phyloP scores from a whole-genome alignment of 129 eudicot species.

The Flaveria sonorensis region DNA sequence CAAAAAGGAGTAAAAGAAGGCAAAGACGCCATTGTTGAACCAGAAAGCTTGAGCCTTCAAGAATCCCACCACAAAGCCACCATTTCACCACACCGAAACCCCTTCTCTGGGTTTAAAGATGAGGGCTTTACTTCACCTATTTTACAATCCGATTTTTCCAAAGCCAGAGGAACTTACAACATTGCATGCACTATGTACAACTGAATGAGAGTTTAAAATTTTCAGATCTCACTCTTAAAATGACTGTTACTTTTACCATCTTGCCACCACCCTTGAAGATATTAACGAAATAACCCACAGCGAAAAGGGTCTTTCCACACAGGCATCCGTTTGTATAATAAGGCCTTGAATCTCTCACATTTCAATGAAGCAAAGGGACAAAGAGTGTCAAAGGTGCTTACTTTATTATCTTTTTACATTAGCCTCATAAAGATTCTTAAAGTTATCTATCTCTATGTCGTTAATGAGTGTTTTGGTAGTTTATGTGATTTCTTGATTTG shows the following conservation, averaged over 20 bases:
- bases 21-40: constrained; percentile 61
- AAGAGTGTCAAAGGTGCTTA: constrained; percentile 21
- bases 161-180: constrained; percentile 21
- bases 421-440: background rate
- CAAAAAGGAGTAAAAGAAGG: constrained; percentile 63
- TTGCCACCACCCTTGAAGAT: constrained; percentile 13
- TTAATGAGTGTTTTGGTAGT: background rate
- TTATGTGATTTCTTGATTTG: constrained; percentile 27
- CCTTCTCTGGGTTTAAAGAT: constrained; percentile 44
- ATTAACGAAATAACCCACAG: constrained; percentile 27
- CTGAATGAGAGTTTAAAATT: background rate
- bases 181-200: constrained; percentile 11
- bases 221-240: constrained; percentile 25
- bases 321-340: background rate
- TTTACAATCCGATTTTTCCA: constrained; percentile 12
- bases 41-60: constrained; percentile 39
- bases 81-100: constrained; percentile 25
- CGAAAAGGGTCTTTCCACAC: constrained; percentile 18
- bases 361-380: background rate
- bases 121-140: constrained; percentile 41
- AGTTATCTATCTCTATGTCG: constrained; percentile 4
- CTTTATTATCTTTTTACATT: background rate
- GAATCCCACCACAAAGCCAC: constrained; percentile 35
- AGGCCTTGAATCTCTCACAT: constrained; percentile 5
- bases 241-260: background rate